phyloP scores from a whole-genome alignment of 176 grass and related monocot species.

The Carex pumila region DNA sequence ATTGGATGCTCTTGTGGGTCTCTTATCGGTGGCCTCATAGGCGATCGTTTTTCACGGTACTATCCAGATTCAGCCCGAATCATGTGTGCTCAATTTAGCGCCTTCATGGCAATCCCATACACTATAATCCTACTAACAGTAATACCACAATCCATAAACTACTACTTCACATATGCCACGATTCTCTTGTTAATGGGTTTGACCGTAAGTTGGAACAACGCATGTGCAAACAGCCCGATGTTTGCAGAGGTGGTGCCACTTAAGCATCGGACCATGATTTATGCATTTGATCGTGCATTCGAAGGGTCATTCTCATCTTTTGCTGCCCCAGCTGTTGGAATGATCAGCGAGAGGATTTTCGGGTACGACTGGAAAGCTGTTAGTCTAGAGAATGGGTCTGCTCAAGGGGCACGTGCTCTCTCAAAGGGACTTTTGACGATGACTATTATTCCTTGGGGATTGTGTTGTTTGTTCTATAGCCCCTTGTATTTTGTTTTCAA shows the following conservation, averaged over 20 bases:
- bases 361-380: slow-evolving; percentile 66
- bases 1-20: slow-evolving; percentile 69
- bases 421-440: slow-evolving; percentile 65
- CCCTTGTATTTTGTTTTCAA: slow-evolving; percentile 74
- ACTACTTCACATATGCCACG: slow-evolving; percentile 38
- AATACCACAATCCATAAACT: slow-evolving; percentile 58
- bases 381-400: slow-evolving; percentile 44
- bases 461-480: slow-evolving; percentile 83
- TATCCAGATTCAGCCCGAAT: slow-evolving; percentile 59
- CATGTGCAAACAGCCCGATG: slow-evolving; percentile 80
- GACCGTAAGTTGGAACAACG: slow-evolving; percentile 65
- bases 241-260: slow-evolving; percentile 84
- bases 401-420: slow-evolving; percentile 56
- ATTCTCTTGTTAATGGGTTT: slow-evolving; percentile 84
- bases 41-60: slow-evolving; percentile 44
- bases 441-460: slow-evolving; percentile 69
- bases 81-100: slow-evolving; percentile 91
- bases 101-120: slow-evolving; percentile 88
- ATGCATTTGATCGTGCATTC: slow-evolving; percentile 66
- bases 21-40: slow-evolving; percentile 67
- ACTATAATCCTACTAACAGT: slow-evolving; percentile 62
- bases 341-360: slow-evolving; percentile 69
- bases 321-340: slow-evolving; percentile 63
- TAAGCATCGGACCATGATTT: slow-evolving; percentile 84
- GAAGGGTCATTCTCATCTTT: slow-evolving; percentile 75